These are phyloP conservation scores for Capsicum pubescens DNA, from an alignment of 257 asterid species.

Conservation along the genomic window DNA sequence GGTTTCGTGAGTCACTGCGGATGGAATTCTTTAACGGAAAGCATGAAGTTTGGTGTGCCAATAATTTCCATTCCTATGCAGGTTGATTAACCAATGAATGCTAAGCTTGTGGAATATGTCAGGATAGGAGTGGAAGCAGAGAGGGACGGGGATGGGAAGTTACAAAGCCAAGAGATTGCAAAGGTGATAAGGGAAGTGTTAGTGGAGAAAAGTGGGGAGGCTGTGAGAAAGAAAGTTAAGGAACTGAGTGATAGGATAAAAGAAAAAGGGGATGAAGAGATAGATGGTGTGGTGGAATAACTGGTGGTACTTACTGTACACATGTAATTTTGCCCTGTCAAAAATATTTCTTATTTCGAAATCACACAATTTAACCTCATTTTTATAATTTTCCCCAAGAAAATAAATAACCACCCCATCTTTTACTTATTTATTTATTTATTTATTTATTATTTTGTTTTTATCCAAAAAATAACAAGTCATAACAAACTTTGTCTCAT, in stretches of 20 bases:
- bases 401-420: no score
- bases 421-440: no score
- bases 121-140: conserved; percentile 44
- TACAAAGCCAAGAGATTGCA: conserved; percentile 36
- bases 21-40: conserved; percentile 41
- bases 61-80: conserved; percentile 46
- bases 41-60: conserved; percentile 42
- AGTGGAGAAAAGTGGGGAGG: conserved; percentile 37
- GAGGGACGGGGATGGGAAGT: conserved; percentile 33
- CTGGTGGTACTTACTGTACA: conserved; percentile 28
- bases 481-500: no score
- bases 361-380: no score
- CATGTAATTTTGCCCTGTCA: no score
- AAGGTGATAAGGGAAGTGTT: conserved; percentile 20
- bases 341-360: no score
- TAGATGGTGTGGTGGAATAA: conserved; percentile 46
- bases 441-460: no score
- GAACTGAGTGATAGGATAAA: conserved; percentile 40
- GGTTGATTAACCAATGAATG: conserved; percentile 43
- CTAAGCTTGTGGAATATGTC: conserved; percentile 38
- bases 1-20: background rate
- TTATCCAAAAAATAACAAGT: no score
- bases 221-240: conserved; percentile 35
- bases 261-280: conserved; percentile 45
- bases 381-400: no score